A percentile compares a stretch with the other conserved stretches of the same genome.
Conservation (phyloP, 2,329 filamentous ascomycete genomes). For the Exophiala xenobiotica region DNA sequence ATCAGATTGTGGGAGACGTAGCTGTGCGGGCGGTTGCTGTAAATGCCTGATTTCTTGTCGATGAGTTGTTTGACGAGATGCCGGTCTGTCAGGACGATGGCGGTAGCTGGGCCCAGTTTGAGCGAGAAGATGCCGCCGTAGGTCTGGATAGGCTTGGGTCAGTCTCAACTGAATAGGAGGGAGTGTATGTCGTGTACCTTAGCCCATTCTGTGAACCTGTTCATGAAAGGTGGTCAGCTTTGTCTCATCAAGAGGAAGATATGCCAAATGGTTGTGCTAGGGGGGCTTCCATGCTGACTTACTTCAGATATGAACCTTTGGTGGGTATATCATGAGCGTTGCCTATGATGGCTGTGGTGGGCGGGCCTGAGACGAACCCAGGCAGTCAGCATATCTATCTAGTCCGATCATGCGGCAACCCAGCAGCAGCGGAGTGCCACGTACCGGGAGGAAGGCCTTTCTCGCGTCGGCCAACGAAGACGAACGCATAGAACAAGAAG, state of each 20-base stretch:
- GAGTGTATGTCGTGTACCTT: slow-evolving; percentile 17
- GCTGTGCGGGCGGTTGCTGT: slow-evolving; percentile 44
- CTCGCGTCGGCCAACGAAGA: slow-evolving; percentile 22
- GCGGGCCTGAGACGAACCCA: slow-evolving; percentile 7
- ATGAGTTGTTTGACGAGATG: slow-evolving; percentile 44
- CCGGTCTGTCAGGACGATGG: slow-evolving; percentile 44
- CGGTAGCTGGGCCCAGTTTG: slow-evolving; percentile 44
- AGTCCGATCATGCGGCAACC: no score
- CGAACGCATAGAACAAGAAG: slow-evolving; percentile 18
- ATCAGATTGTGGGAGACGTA: slow-evolving; percentile 46
- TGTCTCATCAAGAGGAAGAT: slow-evolving; percentile 35
- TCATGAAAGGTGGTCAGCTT: slow-evolving; percentile 35
- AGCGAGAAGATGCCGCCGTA: slow-evolving; percentile 46
- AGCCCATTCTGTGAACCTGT: slow-evolving; percentile 47
- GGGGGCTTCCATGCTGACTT: slow-evolving; percentile 2
- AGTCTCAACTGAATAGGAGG: not conserved
- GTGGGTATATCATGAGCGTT: slow-evolving; percentile 43
- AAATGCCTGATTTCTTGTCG: slow-evolving; percentile 47
- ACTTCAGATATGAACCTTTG: slow-evolving; percentile 34
- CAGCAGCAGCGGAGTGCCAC: no score
- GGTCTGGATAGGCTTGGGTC: not conserved
- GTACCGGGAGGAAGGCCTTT: slow-evolving; percentile 37
- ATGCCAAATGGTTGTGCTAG: slow-evolving; percentile 43
- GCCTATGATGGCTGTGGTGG: slow-evolving; percentile 38
- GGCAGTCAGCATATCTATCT: not conserved